Base-by-base conservation (phyloP, 2,329 filamentous ascomycete genomes). In the Fusarium odoratissimum region DNA sequence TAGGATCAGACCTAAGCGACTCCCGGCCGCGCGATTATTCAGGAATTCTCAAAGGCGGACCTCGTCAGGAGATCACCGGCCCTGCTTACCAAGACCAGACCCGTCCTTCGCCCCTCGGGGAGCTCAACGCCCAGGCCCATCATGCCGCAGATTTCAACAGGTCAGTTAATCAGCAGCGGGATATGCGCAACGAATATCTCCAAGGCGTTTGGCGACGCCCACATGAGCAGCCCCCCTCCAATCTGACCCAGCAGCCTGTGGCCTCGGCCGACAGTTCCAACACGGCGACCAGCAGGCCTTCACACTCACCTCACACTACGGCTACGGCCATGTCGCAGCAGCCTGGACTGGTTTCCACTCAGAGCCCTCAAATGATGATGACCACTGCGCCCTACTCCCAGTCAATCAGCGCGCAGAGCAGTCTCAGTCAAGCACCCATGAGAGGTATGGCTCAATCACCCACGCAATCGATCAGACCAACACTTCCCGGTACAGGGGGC, bases 101-200 rank as follows among this genome's bases (percentile, higher is more conserved):
- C 13, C 91, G 95, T 79, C 87, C 94, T 16, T 93, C 92, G 71
- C 90, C 91, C 35, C 87, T 93, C 33, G 86, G 89, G 51, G 95
- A 98, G 77, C 90, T 98, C 60, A 87, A 96, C 73, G 92, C 93
- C 49, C 95, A 98, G 81, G 94, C 95, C 33, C 91, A 94, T 56
- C 94, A 97, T 71, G 92, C 95, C 23, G 94, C 94, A 64, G 95
- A 98, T 75, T 97, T 92, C 84, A 98, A 95, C 84, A 94, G 96
- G 77, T 89, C 89, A 51, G 86, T 98, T 57, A 94, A 93, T 77
- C 89, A 93, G 75, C 92, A 95, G 81, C 92, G 95, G 65, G 90
- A 91, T 42, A 91, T 93, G 82, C 92, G 96, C 65, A 89, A 87
- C 66, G 91, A 95, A 65, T 97, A 94, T 75, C 86, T 97, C 72